Evolutionary conservation across 75 land plant genomes (phyloP), one percentile per base, ranked within the genome.

Genomic region (Selaginella tamariscina): DNA sequence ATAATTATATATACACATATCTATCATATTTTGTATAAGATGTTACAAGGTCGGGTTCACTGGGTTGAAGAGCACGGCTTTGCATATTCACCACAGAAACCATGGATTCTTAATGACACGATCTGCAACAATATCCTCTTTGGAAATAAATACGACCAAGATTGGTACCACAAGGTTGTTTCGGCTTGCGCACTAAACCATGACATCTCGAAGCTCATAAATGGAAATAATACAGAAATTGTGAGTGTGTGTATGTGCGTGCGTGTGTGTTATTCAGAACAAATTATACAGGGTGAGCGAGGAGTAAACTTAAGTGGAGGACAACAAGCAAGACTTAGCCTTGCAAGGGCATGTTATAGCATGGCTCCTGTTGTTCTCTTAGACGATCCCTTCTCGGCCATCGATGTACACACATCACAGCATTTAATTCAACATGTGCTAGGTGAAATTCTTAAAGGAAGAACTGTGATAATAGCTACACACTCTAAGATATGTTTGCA

Each of bases 21-120:
- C 27, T 2, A 23, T 5, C 20, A 2, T 57, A 27, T 57, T 30
- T 30, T 30, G 1, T 64, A 15, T 13, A n/a, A 11, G 55, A 31
- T 65, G 60, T 66, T 71, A 56, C 54, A 44, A 64, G 68, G 55
- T 21, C 33, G 73, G 73, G 8, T 27, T 20, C 28, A 31, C 27
- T 39, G 1, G 24, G 27, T 32, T 62, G 0, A 69, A 74, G 29
- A 30, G 55, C 20, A 21, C 66, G 2, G 66, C n/a, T n/a, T 65
- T 20, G 74, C 75, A 0, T 76, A 76, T 33, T 63, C 31, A 24
- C 75, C 78, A 20, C 78, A 76, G 65, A 69, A 71, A 56, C 69
- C 78, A 23, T 76, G 78, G 78, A 76, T 76, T 28, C 44, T 76
- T 63, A 76, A 76, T 71, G 78, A 55, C n/a, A 71, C 78, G n/a